Evolutionary conservation across 441 rosid species (phyloP), one percentile per base, ranked within the genome.

Genomic region (Euphorbia celastroides): DNA sequence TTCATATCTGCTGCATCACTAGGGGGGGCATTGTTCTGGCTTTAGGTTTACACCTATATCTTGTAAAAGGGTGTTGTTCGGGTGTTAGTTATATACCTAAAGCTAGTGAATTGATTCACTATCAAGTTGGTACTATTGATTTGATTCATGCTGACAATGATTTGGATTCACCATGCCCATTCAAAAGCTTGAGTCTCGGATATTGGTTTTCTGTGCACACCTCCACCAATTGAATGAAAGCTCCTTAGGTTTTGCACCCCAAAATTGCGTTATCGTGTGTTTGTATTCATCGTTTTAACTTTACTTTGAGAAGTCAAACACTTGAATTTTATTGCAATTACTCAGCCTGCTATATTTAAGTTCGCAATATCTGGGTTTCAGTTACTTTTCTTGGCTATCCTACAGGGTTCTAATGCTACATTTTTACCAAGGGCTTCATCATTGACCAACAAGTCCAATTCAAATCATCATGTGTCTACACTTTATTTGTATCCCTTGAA

Each of bases 341-440:
- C 17, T 14, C 17, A 20, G 28, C 50, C 42, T 48, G 13, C 17
- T 19, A 28, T 32, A 26, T 60, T 30, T 56, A 52, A 57, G 65
- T 71, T 25, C 28, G 34, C 52, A 65, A 59, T 23, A 50, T 52
- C 30, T 52, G 36, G 59, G 48, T 58, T 44, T 69, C 17, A 14
- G 32, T 30, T 38, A 8, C 51, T 17, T 70, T 75, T 17, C 30
- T 32, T 65, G 23, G 54, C 36, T 42, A 25, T 55, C 52, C 22
- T 62, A 30, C 84, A 93, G 98, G 92, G 88, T 83, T 86, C 95
- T 73, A 68, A 60, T 75, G 82, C 79, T 64, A 62, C 82, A 64
- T 75, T 80, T 79, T 83, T 89, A 66, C 66, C 74, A 5, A 83
- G 83, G 77, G 75, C 80, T 70, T 79, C 79, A 58, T 70, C 90